Evolutionary conservation across 345 rosid genomes (phyloP), one percentile per base, ranked within the genome.

Genomic region (Hibiscus tridactylites): DNA sequence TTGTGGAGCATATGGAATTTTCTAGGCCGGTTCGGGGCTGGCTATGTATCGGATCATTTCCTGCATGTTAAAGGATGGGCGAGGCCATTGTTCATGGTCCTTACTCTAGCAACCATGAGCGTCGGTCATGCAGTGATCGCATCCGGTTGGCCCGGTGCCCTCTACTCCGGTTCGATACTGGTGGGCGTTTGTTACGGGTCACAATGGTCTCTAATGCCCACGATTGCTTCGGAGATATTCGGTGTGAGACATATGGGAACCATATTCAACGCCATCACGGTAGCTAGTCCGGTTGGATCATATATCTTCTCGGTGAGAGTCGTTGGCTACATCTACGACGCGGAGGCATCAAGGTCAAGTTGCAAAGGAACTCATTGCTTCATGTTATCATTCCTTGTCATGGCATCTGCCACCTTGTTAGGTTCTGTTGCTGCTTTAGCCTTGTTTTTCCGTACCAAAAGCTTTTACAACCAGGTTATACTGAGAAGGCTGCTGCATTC

Each of bases 1-100:
- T 49, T 86, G 50, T 79, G 82, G 86, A 78, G 88, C 79, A 82
- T 82, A 42, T 86, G 85, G 88, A 86, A 84, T 46, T 86, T 86
- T 61, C 74, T 82, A 3, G 81, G 88, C 42, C 69, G 88, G 35
- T 82, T 86, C 1, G 84, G 85, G n/a, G 83, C 75, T 0, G 85
- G 89, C 9, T 82, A 77, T 60, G 66, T 75, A 31, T 83, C 86
- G 0, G 91, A 87, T 59, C 68, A 76, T 68, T 75, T 83, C 71
- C 57, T 87, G 8, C 84, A 46, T 9, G 24, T 42, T 42, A 75
- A 47, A 63, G 88, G 82, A 54, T 84, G 78, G 80, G 81, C 82
- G 3, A 79, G 89, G 72, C 89, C 91, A 39, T 70, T 82, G 65
- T 82, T 87, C 74, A 84, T 87, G 85, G 86, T 77, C 60, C 61